phyloP scores from a whole-genome alignment of 768 basidiomycete species.

The Gymnopilus junonius region DNA sequence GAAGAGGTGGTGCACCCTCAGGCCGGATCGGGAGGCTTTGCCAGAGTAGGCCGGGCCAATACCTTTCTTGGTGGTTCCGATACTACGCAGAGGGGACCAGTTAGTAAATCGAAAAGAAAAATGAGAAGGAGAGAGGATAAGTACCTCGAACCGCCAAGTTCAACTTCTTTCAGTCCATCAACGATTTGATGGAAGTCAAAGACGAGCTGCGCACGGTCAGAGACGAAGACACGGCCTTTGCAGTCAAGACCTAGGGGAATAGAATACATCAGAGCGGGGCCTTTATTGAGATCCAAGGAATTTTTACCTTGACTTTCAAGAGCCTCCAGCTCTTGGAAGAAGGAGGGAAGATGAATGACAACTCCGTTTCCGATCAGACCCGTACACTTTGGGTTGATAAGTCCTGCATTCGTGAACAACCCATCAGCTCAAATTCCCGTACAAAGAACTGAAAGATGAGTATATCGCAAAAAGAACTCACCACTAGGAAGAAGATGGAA shows the following conservation, averaged over 20 bases:
- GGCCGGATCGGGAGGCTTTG: slow-evolving; percentile 94
- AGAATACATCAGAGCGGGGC: neutral
- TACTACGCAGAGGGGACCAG: slow-evolving; percentile 50
- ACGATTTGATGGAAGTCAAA: slow-evolving; percentile 99
- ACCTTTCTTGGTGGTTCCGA: slow-evolving; percentile 97
- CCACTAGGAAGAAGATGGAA: slow-evolving; percentile 97
- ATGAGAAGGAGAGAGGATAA: slow-evolving; percentile 6
- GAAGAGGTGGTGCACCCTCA: slow-evolving; percentile 96
- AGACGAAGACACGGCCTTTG: slow-evolving; percentile 84
- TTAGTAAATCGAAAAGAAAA: slow-evolving; percentile 1
- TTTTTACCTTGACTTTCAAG: slow-evolving; percentile 82
- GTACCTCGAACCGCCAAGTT: slow-evolving; percentile 87
- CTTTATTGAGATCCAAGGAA: neutral
- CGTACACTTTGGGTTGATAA: slow-evolving; percentile 84
- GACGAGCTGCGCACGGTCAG: slow-evolving; percentile 95
- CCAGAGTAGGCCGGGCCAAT: slow-evolving; percentile 99
- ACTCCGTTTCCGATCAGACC: slow-evolving; percentile 94
- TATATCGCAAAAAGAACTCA: slow-evolving; percentile 46
- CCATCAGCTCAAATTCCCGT: slow-evolving; percentile 10
- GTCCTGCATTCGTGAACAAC: slow-evolving; percentile 48
- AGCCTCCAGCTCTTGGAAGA: slow-evolving; percentile 91
- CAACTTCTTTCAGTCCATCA: slow-evolving; percentile 97
- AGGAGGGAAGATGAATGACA: slow-evolving; percentile 95
- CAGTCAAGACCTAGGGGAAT: slow-evolving; percentile 77
- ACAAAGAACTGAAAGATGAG: too few relatives aligned